Base-by-base conservation (phyloP, 2,329 filamentous ascomycete genomes). In the Colletotrichum karsti region DNA sequence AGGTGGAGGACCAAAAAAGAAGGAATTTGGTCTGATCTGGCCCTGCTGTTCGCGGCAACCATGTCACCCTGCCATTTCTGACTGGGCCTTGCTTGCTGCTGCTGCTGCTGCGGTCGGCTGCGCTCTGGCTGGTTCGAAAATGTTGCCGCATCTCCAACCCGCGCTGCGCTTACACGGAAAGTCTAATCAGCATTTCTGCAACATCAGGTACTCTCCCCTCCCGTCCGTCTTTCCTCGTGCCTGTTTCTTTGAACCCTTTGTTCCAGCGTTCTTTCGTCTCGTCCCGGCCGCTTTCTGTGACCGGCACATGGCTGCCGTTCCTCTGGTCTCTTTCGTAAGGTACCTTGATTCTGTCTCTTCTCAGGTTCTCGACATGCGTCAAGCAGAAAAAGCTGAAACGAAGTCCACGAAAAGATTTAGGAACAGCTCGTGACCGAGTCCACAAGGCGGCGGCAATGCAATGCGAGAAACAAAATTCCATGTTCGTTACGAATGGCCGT, bases 391-490 rank as follows among this genome's bases (percentile, higher is more conserved):
- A 57, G 51, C 59, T 57, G 64, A 67, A 63, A 67, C 64, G 20
- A 10, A 41, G 13, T 63, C 20, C 12, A 57, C 64, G 64, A 63
- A 63, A 63, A 56, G 50, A n/a, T 41, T 44, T 67, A 67, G 64
- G 64, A 57, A 63, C 59, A 13, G 15, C 24, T 46, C 42, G 22
- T 28, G 28, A 15, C 42, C 35, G 58, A 30, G 48, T 46, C 46
- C 39, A 54, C 26, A 35, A 35, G 33, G 33, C 56, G 57, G 59
- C 51, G 59, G 59, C 51, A 63, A 67, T 67, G 64, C 57, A 62
- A 62, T 62, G 63, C 64, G 51, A 53, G 64, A 53, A 63, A 55
- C 51, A 42, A 51, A 63, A 50, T 51, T 30, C 51, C 59, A 67
- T 44, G 24, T 18, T 18, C 22, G 26, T 53, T 18, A 53, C 26